Percentiles rank a stretch among this genome's conserved stretches.
Conservation (phyloP, 192 early-diverging fungal species). For the Gigaspora rosea region DNA sequence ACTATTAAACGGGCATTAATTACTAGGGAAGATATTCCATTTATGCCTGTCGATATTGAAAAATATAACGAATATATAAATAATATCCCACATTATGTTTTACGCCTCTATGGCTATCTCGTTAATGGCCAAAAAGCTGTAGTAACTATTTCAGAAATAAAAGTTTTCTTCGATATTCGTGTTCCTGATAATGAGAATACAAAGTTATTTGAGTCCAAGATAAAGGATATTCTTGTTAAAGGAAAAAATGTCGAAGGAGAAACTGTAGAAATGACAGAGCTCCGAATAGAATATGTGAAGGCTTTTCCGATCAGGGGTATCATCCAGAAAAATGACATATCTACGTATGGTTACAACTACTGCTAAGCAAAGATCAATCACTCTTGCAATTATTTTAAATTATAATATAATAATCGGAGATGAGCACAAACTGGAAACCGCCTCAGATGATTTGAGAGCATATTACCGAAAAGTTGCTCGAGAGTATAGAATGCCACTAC, state of each 20-base stretch:
- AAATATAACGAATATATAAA: conserved; percentile 20
- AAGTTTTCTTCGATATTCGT: no score
- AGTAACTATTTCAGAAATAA: background rate
- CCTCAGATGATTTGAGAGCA: no score
- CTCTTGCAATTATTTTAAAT: background rate
- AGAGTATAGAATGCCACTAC: no score
- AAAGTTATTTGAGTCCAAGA: background rate
- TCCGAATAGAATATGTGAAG: background rate
- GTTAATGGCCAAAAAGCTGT: conserved; percentile 12
- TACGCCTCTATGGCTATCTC: background rate
- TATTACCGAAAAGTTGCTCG: no score
- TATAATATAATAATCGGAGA: background rate
- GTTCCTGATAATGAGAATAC: no score
- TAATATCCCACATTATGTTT: background rate
- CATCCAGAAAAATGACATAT: background rate
- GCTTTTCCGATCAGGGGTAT: no score
- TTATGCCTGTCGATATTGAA: conserved; percentile 9
- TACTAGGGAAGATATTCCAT: background rate
- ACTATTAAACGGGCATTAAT: background rate
- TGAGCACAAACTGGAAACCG: background rate
- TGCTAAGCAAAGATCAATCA: background rate
- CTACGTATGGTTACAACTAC: background rate
- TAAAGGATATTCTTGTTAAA: background rate
- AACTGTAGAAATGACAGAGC: background rate
- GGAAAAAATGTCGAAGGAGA: background rate